Conservation (phyloP, 331 rosid species). For the Rosa hybrid region DNA sequence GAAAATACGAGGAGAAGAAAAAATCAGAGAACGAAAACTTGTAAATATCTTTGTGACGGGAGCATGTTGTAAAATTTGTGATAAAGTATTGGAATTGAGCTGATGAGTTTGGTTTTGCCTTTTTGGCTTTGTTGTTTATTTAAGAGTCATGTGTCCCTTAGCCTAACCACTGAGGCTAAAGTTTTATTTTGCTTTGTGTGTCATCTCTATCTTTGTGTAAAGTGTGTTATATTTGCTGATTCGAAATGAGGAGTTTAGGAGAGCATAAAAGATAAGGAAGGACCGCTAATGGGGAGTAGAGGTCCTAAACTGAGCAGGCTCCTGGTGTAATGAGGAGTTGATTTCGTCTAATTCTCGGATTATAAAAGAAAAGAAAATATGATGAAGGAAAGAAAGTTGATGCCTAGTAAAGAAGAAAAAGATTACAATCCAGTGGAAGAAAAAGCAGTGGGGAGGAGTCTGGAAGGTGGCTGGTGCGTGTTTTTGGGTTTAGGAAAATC, state of each 20-base stretch:
- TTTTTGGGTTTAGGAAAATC: neutral
- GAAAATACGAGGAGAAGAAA: neutral
- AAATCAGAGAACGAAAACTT: neutral
- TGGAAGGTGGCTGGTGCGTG: neutral
- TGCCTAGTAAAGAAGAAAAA: no score
- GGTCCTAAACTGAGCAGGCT: neutral
- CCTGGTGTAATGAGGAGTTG: no score
- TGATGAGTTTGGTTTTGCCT: constrained; percentile 29
- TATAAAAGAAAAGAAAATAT: no score
- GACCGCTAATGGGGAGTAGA: neutral
- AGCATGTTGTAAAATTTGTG: constrained; percentile 9
- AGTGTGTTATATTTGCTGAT: neutral
- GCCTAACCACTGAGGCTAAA: neutral
- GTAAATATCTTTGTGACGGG: constrained; percentile 10
- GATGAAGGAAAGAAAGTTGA: no score
- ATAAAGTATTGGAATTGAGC: constrained; percentile 12
- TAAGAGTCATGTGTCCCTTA: constrained; percentile 6
- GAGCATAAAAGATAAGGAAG: neutral
- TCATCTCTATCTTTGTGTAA: neutral
- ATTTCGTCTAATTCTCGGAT: no score
- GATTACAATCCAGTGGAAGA: neutral
- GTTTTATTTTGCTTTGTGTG: neutral
- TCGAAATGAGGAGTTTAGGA: neutral
- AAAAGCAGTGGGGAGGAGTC: neutral
- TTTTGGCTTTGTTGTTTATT: constrained; percentile 9